Base-by-base conservation (phyloP, 345 rosid genomes). In the Mangifera indica region DNA sequence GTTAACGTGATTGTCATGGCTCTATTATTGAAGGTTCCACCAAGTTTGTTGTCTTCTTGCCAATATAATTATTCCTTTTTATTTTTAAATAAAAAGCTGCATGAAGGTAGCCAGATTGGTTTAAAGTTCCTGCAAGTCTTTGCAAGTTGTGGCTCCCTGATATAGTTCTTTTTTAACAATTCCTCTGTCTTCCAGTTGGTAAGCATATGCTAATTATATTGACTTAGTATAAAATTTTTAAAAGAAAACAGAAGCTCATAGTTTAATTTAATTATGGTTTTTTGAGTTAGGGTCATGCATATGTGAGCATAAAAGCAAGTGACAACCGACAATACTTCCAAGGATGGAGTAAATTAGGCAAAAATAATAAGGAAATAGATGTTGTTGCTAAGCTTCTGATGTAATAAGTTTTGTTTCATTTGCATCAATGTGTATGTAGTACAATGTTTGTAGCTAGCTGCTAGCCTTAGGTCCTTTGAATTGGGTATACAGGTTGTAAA, bases 391-490 rank as follows among this genome's bases (percentile, higher is more conserved):
- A 15, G 42, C 42, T 69, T 56, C 53, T 42, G 21, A 14, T 32
- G 42, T 29, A 17, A 42, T 14, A 40, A 4, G 10, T 65, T 14
- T 10, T 58, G 57, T 34, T 67, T 54, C 12, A 67, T 20, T 20
- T 52, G 48, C 60, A 53, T 22, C 2, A 17, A 21, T n/a, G 13
- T 22, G 10, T 49, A 1, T 18, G 26, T 8, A 40, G 22, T 44
- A 26, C 37, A 15, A 13, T 69, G 8, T 40, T 46, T 42, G 20
- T 13, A 29, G 66, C 25, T n/a, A 37, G 66, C 8, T 18, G 57
- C 25, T n/a, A 34, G 66, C 45, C 73, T 72, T 77, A 72, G 73
- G 66, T 52, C 57, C 69, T 61, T 21, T 54, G 20, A 29, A 20
- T 45, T 61, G 53, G 52, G 65, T 26, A 49, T 48, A 67, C 80